Evolutionary conservation across 2,329 filamentous ascomycete genomes (phyloP), one percentile per base, ranked within the genome.

Genomic region (Zarea fungicola): DNA sequence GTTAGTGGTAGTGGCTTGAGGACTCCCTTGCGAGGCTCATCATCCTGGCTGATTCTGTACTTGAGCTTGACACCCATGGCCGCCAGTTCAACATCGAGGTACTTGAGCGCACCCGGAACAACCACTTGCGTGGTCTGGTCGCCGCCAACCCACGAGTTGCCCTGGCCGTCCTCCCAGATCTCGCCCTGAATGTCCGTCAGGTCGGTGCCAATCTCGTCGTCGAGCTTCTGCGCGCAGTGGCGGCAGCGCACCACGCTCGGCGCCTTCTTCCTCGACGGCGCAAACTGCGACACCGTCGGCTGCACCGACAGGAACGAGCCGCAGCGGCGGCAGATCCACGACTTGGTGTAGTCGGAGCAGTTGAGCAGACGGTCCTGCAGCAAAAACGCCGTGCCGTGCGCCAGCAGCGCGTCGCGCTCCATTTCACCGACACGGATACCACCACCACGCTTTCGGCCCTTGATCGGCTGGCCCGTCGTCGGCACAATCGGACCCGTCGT

Each of bases 371-470:
- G 86, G 67, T 99, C 93, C 65, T 99, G 93, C 6, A 99, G 79
- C 52, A 99, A 70, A 74, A 95, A 97, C 4, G 92, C 91, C 2
- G 91, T 93, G 21, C 93, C 93, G 75, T 99, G 93, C 5, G 93
- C 93, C 50, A 99, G 80, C 19, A 99, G 76, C 4, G 92, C 89
- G 67, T 99, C 93, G 57, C 93, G 87, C 73, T 99, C 93, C 93
- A 99, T 99, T 70, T 99, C 93, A 70, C 93, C 93, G 25, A 99
- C 92, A 76, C 93, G 90, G 65, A 99, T 96, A 84, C 93, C 93
- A 72, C 93, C 93, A 63, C 92, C 93, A 69, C 92, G 89, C 66
- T 95, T 93, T 66, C 93, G 80, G 55, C 93, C 93, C 75, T 97
- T 96, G 76, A 99, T 93, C 34, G 93, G 93, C 66, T 99, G 93